Evolutionary conservation across 345 rosid genomes (phyloP), one percentile per base, ranked within the genome.

Genomic region (Excoecaria cochinchinensis): DNA sequence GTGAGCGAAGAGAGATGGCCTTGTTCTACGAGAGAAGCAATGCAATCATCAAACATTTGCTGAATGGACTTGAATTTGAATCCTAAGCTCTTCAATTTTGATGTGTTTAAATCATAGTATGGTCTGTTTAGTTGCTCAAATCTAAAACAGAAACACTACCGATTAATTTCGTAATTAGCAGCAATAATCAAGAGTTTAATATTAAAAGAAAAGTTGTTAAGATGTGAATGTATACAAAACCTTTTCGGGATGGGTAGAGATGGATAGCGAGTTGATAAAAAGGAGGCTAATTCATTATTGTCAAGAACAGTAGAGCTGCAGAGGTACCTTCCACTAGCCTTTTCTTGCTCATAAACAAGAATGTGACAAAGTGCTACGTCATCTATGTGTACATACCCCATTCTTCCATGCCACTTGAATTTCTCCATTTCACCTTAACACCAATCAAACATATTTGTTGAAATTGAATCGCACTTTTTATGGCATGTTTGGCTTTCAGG

Each of bases 351-450:
- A 3, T 85, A 90, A 51, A 90, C 88, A 15, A 90, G 87, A 77
- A 94, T 88, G 82, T 90, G 97, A 73, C 90, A 84, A 62, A 81
- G 76, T 7, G 98, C 98, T 46, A 86, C 95, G 42, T 94, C 97
- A 69, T 94, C 97, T n/a, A 94, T 92, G 79, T 94, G 95, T 74
- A 92, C 89, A 69, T 92, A 94, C 9, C 97, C 97, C 93, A 90
- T 90, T 83, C 97, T 88, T 80, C 97, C 97, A 81, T 89, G 91
- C 93, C 90, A 85, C 21, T 87, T 84, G 58, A 90, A 92, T 75
- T 83, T 87, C 67, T 86, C 91, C 38, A 79, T 83, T 77, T 89
- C 92, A 59, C 97, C 94, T 90, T 31, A 31, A 31, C 31, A 31
- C 31, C 31, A 31, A 31, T 31, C 31, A 31, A 31, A 31, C 31